Percentiles rank a stretch among this genome's conserved stretches.
phyloP scores from a whole-genome alignment of 306 rosid species.

The Trifolium subterraneum region DNA sequence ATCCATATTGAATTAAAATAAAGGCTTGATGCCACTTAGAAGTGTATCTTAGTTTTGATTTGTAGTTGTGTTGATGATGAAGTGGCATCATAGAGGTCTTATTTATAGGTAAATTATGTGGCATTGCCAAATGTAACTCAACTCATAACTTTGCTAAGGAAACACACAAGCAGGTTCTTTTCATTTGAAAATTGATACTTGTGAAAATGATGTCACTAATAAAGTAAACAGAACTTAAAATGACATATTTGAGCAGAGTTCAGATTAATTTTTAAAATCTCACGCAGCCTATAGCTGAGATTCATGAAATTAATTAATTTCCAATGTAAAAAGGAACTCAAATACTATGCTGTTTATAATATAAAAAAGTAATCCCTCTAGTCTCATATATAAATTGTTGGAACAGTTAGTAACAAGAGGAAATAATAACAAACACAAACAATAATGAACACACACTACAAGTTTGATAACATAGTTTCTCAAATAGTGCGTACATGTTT shows the following conservation, averaged over 20 bases:
- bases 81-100: constrained; percentile 40
- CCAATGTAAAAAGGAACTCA: constrained; percentile 7
- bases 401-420: too few species aligned
- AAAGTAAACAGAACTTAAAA: constrained; percentile 10
- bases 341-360: constrained; percentile 2
- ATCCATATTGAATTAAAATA: constrained; percentile 42
- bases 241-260: constrained; percentile 28
- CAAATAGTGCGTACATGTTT: too few species aligned
- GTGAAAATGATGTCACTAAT: constrained; percentile 30
- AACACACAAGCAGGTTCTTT: constrained; percentile 42
- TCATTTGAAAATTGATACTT: constrained; percentile 34
- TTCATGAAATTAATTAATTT: neutral
- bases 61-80: constrained; percentile 36
- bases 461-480: too few species aligned
- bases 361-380: too few species aligned
- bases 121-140: neutral
- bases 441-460: too few species aligned
- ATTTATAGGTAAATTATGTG: constrained; percentile 49
- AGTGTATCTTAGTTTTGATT: neutral
- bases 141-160: constrained; percentile 30
- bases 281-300: constrained; percentile 14
- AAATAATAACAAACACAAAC: too few species aligned
- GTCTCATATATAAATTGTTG: too few species aligned
- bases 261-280: constrained; percentile 9
- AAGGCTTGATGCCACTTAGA: neutral